phyloP scores from a whole-genome alignment of 2,329 filamentous ascomycete genomes.

The Pseudocercospora eumusae region DNA sequence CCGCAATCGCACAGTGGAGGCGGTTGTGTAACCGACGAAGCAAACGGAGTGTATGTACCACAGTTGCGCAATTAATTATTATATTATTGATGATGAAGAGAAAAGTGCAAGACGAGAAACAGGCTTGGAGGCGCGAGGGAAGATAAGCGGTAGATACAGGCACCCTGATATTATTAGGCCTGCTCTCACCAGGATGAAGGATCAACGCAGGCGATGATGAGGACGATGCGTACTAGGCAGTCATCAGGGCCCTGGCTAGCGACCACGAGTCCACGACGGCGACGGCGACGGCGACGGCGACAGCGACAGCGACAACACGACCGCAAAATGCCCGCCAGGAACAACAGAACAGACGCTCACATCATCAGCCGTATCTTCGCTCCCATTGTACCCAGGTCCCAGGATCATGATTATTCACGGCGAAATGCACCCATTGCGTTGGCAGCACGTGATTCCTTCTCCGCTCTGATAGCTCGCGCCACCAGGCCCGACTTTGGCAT shows the following conservation, averaged over 20 bases:
- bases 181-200: conserved; percentile 2
- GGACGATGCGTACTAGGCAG: conserved; percentile 2
- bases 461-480: conserved; percentile 2
- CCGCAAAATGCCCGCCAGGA: not conserved
- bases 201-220: conserved; percentile 1
- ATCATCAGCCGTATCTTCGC: not conserved
- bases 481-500: not conserved
- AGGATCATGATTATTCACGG: no score
- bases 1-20: conserved; percentile 5
- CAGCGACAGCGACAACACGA: no score
- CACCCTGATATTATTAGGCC: not conserved
- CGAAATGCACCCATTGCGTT: not conserved
- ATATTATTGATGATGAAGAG: not conserved
- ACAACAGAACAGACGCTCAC: no score
- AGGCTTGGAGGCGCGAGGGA: not conserved
- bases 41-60: conserved; percentile 2
- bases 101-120: not conserved
- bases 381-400: no score
- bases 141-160: not conserved
- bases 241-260: conserved; percentile 2
- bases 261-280: no score
- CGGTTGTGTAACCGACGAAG: conserved; percentile 3
- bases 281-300: no score
- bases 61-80: not conserved
- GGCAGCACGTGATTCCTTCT: not conserved